phyloP scores from a whole-genome alignment of 2,329 filamentous ascomycete species.

The Geosmithia putterillii region DNA sequence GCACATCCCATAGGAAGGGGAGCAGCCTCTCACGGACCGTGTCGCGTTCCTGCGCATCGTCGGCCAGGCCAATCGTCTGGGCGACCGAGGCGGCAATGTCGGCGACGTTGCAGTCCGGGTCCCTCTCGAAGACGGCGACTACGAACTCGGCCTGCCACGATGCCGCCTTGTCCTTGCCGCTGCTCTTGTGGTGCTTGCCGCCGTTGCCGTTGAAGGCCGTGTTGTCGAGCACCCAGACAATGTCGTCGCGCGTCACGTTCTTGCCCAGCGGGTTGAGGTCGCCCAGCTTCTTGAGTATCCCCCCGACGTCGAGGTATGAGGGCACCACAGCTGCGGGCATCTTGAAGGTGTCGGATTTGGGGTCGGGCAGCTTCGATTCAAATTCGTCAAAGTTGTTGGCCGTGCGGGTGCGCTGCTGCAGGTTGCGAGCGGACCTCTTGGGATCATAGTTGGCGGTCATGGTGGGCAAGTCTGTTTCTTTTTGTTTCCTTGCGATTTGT shows the following conservation, averaged over 20 bases:
- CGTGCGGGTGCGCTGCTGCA: conserved; percentile 37
- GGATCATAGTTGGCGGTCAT: conserved; percentile 14
- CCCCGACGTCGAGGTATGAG: conserved; percentile 9
- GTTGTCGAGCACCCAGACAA: conserved; percentile 84
- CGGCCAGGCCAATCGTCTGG: conserved; percentile 53
- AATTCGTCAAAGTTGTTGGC: conserved; percentile 35
- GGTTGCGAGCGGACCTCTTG: conserved; percentile 21
- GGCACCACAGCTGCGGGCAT: conserved; percentile 9
- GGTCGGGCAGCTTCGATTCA: conserved; percentile 32
- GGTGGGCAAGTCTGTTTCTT: conserved; percentile 4
- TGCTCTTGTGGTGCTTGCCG: conserved; percentile 70
- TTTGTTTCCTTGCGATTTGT: background rate
- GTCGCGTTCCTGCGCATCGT: conserved; percentile 41
- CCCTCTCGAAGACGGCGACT: conserved; percentile 65
- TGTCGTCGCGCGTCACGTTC: conserved; percentile 51
- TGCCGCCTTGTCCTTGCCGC: conserved; percentile 33
- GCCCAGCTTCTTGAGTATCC: conserved; percentile 37
- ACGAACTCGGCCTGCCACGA: conserved; percentile 76
- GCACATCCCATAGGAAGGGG: conserved; percentile 68
- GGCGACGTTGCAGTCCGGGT: conserved; percentile 54
- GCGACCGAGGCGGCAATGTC: conserved; percentile 60
- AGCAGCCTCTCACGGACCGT: conserved; percentile 57
- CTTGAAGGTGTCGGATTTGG: conserved; percentile 7
- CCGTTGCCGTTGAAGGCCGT: conserved; percentile 52
- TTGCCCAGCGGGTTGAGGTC: conserved; percentile 45